These are phyloP conservation scores for Rutidosis leptorrhynchoides DNA, from an alignment of 129 eudicot genomes.

Conservation along the genomic window DNA sequence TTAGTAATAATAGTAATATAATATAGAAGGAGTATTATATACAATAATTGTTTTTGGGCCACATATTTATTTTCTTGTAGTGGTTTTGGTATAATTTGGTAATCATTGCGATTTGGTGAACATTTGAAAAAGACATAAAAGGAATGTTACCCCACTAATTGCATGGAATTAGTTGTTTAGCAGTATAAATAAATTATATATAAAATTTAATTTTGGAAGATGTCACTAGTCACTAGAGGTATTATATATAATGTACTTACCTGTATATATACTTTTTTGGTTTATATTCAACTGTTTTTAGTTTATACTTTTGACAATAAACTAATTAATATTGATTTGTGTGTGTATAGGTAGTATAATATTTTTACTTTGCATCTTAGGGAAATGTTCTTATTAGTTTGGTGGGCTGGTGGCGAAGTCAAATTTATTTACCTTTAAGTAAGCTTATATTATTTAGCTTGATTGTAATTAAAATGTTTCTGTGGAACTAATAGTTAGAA, in stretches of 20 bases:
- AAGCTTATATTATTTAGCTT: background rate
- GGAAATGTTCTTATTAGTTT: no score
- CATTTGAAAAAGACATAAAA: background rate
- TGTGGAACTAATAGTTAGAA: background rate
- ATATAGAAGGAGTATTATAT: background rate
- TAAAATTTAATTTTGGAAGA: no score
- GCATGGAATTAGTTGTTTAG: background rate
- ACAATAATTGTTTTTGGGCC: background rate
- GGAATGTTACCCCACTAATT: background rate
- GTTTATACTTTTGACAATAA: no score
- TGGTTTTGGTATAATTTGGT: slow-evolving; percentile 12
- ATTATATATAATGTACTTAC: no score
- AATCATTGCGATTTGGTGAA: slow-evolving; percentile 8
- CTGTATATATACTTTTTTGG: no score
- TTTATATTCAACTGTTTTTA: no score
- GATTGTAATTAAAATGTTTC: no score
- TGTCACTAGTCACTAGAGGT: no score
- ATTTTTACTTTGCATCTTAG: background rate
- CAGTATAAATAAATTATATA: no score
- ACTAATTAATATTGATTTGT: background rate
- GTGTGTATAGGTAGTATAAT: background rate
- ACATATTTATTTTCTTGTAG: background rate
- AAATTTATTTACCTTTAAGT: no score
- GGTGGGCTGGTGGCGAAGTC: background rate
- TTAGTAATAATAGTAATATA: background rate